Percentiles rank a stretch among this genome's conserved stretches.
Evolutionary conservation across 2,329 filamentous ascomycete species (phyloP).

Genomic region (Epichloe bromicola): DNA sequence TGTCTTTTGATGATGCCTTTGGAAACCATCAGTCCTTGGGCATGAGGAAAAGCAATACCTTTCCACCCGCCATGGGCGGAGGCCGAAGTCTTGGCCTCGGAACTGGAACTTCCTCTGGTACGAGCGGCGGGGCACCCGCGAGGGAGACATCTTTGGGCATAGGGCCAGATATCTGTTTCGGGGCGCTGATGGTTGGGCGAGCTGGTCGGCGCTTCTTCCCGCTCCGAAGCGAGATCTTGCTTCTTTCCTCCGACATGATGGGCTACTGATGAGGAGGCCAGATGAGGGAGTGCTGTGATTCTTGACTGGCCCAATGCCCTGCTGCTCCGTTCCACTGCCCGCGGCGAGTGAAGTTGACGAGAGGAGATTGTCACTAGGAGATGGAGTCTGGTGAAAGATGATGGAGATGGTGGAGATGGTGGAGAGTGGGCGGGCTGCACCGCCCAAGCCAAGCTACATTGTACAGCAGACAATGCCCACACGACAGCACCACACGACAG

Average conservation of each 20-base stretch:
- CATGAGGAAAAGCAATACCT: slow-evolving; percentile 26
- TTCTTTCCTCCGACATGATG: slow-evolving; percentile 48
- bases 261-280: neutral
- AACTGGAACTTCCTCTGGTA: slow-evolving; percentile 15
- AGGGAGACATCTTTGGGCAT: slow-evolving; percentile 38
- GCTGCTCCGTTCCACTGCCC: neutral
- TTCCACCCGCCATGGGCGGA: slow-evolving; percentile 40
- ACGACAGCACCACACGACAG: too few relatives aligned
- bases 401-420: neutral
- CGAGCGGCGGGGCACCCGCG: slow-evolving; percentile 11
- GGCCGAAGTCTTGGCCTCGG: slow-evolving; percentile 32
- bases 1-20: neutral
- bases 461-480: too few relatives aligned
- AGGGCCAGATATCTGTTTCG: slow-evolving; percentile 49
- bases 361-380: neutral
- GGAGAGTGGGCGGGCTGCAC: neutral
- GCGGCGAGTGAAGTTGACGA: neutral
- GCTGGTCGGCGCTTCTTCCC: slow-evolving; percentile 35
- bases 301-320: neutral
- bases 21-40: neutral
- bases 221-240: slow-evolving; percentile 50
- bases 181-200: slow-evolving; percentile 49
- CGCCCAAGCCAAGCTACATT: neutral
- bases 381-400: neutral
- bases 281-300: neutral